Conservation (phyloP, 306 rosid species). For the Herpetospermum pedunculosum region DNA sequence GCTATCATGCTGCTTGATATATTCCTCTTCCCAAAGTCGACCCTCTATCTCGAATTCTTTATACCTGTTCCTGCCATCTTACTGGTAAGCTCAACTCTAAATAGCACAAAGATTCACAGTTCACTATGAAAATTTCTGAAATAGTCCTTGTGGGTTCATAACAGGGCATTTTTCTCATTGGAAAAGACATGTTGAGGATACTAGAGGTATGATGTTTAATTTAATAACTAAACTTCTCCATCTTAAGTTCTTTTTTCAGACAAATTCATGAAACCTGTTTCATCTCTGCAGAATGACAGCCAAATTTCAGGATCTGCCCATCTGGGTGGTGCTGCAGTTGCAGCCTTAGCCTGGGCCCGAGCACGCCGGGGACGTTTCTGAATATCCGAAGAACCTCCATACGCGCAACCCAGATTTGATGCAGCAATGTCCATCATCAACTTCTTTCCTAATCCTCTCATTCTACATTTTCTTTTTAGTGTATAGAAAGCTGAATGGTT, state of each 20-base stretch:
- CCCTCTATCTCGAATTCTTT: slow-evolving; percentile 40
- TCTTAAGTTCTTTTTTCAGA: not conserved
- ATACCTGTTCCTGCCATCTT: slow-evolving; percentile 81
- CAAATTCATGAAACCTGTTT: not conserved
- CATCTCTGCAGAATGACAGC: slow-evolving; percentile 45
- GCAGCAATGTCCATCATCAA: not conserved
- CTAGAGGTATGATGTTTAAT: slow-evolving; percentile 33
- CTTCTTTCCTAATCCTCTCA: not conserved
- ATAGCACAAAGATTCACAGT: slow-evolving; percentile 6
- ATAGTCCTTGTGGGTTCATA: slow-evolving; percentile 16
- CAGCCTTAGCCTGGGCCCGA: slow-evolving; percentile 71
- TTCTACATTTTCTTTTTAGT: not conserved
- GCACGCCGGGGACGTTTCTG: slow-evolving; percentile 64
- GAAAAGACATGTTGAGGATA: slow-evolving; percentile 53
- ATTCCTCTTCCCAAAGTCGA: slow-evolving; percentile 69
- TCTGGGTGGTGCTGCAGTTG: slow-evolving; percentile 85
- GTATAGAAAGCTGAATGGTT: not conserved
- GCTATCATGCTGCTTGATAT: slow-evolving; percentile 70
- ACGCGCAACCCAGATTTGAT: not conserved
- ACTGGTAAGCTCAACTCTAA: slow-evolving; percentile 37
- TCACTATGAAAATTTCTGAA: slow-evolving; percentile 17
- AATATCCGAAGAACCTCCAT: not conserved
- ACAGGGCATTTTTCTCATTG: slow-evolving; percentile 64
- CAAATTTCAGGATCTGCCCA: slow-evolving; percentile 67
- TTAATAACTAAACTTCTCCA: not conserved